Conservation (phyloP, 2,329 filamentous ascomycete species). For the Exophiala sp. region DNA sequence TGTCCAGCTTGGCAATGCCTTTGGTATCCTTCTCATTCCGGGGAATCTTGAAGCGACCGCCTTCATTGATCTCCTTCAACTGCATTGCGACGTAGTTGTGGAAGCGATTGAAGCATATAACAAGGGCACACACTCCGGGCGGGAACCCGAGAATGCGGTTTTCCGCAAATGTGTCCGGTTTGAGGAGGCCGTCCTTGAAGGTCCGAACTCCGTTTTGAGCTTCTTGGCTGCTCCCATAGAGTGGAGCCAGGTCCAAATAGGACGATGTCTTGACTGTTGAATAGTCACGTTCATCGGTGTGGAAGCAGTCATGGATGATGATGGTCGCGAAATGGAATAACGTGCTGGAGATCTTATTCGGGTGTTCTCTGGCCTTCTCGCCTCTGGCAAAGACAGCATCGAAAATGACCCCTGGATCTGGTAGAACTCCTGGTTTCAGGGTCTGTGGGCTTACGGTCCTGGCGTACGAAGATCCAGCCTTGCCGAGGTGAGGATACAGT, state of each 20-base stretch:
- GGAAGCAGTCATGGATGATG: constrained; percentile 54
- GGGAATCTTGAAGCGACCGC: constrained; percentile 44
- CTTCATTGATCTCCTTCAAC: constrained; percentile 58
- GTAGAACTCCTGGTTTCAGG: constrained; percentile 52
- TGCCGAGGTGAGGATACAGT: constrained; percentile 54
- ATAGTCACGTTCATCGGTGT: constrained; percentile 56
- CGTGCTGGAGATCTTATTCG: constrained; percentile 62
- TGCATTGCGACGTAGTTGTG: constrained; percentile 61
- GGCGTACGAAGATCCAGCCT: constrained; percentile 58
- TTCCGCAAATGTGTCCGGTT: constrained; percentile 61
- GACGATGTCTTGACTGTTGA: constrained; percentile 61
- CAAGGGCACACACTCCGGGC: constrained; percentile 55
- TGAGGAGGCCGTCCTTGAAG: constrained; percentile 56
- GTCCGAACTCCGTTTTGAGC: constrained; percentile 57
- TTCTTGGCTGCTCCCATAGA: constrained; percentile 58
- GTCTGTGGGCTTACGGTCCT: constrained; percentile 52
- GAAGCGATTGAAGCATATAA: constrained; percentile 60
- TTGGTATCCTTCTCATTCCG: constrained; percentile 29
- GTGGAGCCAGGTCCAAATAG: constrained; percentile 62
- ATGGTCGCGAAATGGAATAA: constrained; percentile 66
- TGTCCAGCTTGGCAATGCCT: constrained; percentile 43
- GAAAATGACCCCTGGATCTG: constrained; percentile 59
- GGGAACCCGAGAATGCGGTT: constrained; percentile 57
- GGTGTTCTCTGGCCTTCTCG: constrained; percentile 47
- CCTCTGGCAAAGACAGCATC: constrained; percentile 60